phyloP scores from a whole-genome alignment of 768 basidiomycete genomes.

The Sporobolomyces phaffii region DNA sequence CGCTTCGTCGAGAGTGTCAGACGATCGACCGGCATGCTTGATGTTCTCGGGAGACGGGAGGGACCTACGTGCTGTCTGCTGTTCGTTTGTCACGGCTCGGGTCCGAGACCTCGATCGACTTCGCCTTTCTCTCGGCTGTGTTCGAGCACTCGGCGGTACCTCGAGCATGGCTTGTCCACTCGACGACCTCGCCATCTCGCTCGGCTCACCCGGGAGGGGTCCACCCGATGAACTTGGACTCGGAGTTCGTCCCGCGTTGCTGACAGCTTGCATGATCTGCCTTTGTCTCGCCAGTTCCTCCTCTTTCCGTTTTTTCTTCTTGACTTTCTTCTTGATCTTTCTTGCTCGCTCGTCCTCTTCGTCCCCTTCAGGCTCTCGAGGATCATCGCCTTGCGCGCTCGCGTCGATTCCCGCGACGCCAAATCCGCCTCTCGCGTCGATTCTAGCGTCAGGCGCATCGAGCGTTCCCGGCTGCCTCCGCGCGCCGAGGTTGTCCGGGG shows the following conservation, averaged over 20 bases:
- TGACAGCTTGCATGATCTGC: constrained; percentile 9
- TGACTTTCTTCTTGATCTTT: constrained; percentile 3
- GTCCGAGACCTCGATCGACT: background rate
- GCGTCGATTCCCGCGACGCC: background rate
- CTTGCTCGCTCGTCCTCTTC: background rate
- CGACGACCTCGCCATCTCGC: constrained; percentile 8
- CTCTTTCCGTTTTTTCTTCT: constrained; percentile 12
- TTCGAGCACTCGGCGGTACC: background rate
- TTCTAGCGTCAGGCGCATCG: background rate
- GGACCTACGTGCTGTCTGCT: background rate
- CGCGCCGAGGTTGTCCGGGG: constrained; percentile 26
- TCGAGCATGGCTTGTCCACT: background rate
- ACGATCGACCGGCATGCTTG: too few relatives aligned
- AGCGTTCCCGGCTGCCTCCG: constrained; percentile 12
- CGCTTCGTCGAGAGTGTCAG: too few relatives aligned
- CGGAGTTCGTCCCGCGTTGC: constrained; percentile 17
- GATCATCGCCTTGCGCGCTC: background rate
- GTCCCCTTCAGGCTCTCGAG: too few relatives aligned
- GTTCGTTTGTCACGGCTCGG: background rate
- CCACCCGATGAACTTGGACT: constrained; percentile 11
- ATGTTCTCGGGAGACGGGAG: too few relatives aligned
- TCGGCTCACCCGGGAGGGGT: constrained; percentile 1
- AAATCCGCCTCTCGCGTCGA: background rate
- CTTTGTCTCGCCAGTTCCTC: constrained; percentile 3
- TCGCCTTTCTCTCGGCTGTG: background rate